A percentile compares a stretch with the other conserved stretches of the same genome.
These are phyloP conservation scores for Lipomyces sp. DNA, from an alignment of 805 yeast species.

Conservation along the genomic window DNA sequence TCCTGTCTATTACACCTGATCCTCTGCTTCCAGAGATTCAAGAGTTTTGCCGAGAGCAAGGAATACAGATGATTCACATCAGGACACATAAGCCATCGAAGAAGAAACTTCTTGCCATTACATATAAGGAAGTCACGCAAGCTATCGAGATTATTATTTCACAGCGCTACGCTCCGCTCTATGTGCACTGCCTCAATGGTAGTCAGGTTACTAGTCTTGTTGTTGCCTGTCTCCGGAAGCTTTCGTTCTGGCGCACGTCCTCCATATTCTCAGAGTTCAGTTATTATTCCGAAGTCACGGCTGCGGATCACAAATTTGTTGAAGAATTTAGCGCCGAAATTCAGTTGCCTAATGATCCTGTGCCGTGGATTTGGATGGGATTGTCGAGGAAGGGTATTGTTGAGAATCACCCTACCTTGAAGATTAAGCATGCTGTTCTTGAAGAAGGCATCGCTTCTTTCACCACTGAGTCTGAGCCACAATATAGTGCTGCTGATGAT, in stretches of 20 bases:
- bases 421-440: slow-evolving; percentile 19
- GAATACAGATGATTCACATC: slow-evolving; percentile 60
- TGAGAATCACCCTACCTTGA: slow-evolving; percentile 51
- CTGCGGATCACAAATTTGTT: slow-evolving; percentile 79
- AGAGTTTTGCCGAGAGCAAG: slow-evolving; percentile 51
- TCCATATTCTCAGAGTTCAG: slow-evolving; percentile 84
- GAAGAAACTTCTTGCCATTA: slow-evolving; percentile 78
- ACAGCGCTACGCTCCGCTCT: slow-evolving; percentile 61
- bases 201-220: slow-evolving; percentile 81
- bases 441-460: not conserved
- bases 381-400: slow-evolving; percentile 53
- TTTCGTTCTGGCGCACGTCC: slow-evolving; percentile 84
- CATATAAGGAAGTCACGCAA: slow-evolving; percentile 55
- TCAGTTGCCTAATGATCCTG: slow-evolving; percentile 51
- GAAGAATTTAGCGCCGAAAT: slow-evolving; percentile 72
- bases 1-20: slow-evolving; percentile 75
- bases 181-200: slow-evolving; percentile 85
- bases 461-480: too few species aligned
- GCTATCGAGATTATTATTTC: slow-evolving; percentile 62
- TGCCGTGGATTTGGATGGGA: slow-evolving; percentile 66
- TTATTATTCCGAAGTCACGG: slow-evolving; percentile 69
- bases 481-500: too few species aligned
- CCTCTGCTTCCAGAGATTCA: slow-evolving; percentile 54
- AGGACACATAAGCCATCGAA: slow-evolving; percentile 39
- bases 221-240: slow-evolving; percentile 79